These are phyloP conservation scores for Ganoderma sinense DNA, from an alignment of 1,284 basidiomycete species.

Conservation along the genomic window DNA sequence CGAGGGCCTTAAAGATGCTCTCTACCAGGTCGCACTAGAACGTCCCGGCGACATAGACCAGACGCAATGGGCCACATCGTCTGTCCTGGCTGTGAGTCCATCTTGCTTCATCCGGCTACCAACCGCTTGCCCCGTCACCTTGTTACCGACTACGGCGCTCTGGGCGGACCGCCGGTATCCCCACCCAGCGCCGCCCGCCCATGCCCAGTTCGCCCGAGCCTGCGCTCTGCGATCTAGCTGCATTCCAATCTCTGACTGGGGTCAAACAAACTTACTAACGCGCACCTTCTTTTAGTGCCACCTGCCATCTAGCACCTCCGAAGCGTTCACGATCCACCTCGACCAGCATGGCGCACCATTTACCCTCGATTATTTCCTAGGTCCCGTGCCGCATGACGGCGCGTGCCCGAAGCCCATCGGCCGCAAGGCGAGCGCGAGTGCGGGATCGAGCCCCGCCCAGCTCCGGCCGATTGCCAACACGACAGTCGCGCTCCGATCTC, in stretches of 20 bases:
- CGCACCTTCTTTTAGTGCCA: conserved; percentile 58
- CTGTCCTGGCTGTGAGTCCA: conserved; percentile 73
- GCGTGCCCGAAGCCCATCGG: conserved; percentile 55
- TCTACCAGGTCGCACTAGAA: conserved; percentile 82
- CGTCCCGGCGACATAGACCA: conserved; percentile 53
- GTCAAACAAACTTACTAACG: conserved; percentile 21
- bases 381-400: conserved; percentile 69
- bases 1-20: conserved; percentile 42
- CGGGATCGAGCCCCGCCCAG: conserved; percentile 39
- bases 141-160: conserved; percentile 12
- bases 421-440: conserved; percentile 27
- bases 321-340: conserved; percentile 67
- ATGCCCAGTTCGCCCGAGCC: conserved; percentile 15
- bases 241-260: background rate
- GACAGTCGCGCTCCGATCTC: conserved; percentile 56
- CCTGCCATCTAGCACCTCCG: conserved; percentile 56
- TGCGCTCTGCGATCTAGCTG: conserved; percentile 8
- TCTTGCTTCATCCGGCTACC: conserved; percentile 5
- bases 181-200: conserved; percentile 11
- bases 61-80: conserved; percentile 68
- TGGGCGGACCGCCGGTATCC: conserved; percentile 12
- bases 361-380: conserved; percentile 75
- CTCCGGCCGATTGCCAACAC: conserved; percentile 54
- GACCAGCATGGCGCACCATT: conserved; percentile 55
- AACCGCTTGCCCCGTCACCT: conserved; percentile 4